Percentiles rank a stretch among this genome's conserved stretches.
phyloP scores from a whole-genome alignment of 2,329 filamentous ascomycete species.

The Rosellinia necatrix region DNA sequence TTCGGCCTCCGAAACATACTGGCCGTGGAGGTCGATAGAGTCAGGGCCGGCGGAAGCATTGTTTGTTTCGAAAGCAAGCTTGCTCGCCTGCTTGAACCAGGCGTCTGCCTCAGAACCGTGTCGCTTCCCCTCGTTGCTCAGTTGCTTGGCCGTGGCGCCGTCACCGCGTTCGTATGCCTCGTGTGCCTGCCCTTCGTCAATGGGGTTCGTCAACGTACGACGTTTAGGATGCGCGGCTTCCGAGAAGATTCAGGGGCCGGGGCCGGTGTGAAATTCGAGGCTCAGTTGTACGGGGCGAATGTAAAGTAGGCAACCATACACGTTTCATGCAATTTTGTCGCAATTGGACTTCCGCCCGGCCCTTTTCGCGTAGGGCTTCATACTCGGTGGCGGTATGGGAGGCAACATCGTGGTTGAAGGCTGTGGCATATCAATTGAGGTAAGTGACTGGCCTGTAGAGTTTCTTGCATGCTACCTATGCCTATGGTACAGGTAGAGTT shows the following conservation, averaged over 20 bases:
- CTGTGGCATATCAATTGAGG: conserved; percentile 48
- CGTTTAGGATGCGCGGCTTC: too few relatives aligned
- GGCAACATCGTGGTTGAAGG: conserved; percentile 74
- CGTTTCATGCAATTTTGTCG: conserved; percentile 76
- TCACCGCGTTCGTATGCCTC: conserved; percentile 84
- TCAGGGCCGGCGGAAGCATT: conserved; percentile 76
- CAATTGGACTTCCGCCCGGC: conserved; percentile 78
- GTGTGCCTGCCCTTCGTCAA: conserved; percentile 57
- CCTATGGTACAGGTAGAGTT: too few relatives aligned
- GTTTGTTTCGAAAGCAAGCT: conserved; percentile 98
- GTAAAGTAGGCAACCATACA: conserved; percentile 49
- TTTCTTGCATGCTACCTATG: too few relatives aligned
- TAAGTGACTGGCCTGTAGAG: conserved; percentile 7
- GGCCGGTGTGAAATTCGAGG: too few relatives aligned
- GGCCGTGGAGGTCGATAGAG: conserved; percentile 91
- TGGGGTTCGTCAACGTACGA: too few relatives aligned
- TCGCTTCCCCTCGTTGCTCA: conserved; percentile 78
- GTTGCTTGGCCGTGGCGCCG: conserved; percentile 78
- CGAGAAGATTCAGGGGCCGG: too few relatives aligned
- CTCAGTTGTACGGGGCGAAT: not conserved
- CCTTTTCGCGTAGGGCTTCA: conserved; percentile 83
- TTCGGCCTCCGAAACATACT: conserved; percentile 94
- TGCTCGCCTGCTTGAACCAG: conserved; percentile 88
- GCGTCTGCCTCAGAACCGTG: conserved; percentile 84
- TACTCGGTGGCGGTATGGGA: conserved; percentile 81